Percentiles rank a stretch among this genome's conserved stretches.
Evolutionary conservation across 805 yeast species (phyloP).

Genomic region (Schwanniomyces polymorphus): DNA sequence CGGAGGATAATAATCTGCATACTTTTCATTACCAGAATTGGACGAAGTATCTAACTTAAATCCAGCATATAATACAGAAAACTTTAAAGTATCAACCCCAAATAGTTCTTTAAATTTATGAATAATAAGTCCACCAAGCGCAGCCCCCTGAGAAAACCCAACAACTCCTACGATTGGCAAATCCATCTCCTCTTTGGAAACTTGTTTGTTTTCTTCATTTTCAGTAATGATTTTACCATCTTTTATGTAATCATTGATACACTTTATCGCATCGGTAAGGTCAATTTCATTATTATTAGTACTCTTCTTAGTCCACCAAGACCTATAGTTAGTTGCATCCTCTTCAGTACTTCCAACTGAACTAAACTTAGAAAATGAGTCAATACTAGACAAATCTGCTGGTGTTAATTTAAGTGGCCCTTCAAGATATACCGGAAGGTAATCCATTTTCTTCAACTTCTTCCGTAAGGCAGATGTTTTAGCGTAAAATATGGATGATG

Average conservation of each 20-base stretch:
- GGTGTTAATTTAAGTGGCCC: constrained; percentile 70
- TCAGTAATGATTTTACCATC: constrained; percentile 51
- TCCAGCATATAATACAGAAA: constrained; percentile 78
- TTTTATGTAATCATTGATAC: constrained; percentile 50
- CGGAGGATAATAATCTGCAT: constrained; percentile 20
- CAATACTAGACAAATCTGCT: constrained; percentile 74
- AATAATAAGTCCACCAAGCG: constrained; percentile 70
- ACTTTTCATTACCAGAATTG: constrained; percentile 23
- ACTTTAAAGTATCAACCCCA: constrained; percentile 51
- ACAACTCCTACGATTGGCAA: constrained; percentile 81
- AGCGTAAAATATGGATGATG: constrained; percentile 77
- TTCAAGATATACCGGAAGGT: constrained; percentile 73
- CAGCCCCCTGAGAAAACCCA: constrained; percentile 96
- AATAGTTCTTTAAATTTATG: constrained; percentile 57
- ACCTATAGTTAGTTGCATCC: constrained; percentile 43
- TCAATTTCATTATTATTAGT: constrained; percentile 42
- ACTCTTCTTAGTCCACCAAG: constrained; percentile 75
- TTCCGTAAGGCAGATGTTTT: constrained; percentile 90
- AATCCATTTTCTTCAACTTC: constrained; percentile 60
- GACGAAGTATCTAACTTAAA: constrained; percentile 31
- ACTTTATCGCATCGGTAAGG: constrained; percentile 51
- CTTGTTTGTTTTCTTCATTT: constrained; percentile 19
- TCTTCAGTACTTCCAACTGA: constrained; percentile 34
- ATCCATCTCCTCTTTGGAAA: constrained; percentile 17
- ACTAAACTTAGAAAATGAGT: constrained; percentile 50